phyloP scores from a whole-genome alignment of 371 early-diverging fungal species.

The Mucor circinelloides region DNA sequence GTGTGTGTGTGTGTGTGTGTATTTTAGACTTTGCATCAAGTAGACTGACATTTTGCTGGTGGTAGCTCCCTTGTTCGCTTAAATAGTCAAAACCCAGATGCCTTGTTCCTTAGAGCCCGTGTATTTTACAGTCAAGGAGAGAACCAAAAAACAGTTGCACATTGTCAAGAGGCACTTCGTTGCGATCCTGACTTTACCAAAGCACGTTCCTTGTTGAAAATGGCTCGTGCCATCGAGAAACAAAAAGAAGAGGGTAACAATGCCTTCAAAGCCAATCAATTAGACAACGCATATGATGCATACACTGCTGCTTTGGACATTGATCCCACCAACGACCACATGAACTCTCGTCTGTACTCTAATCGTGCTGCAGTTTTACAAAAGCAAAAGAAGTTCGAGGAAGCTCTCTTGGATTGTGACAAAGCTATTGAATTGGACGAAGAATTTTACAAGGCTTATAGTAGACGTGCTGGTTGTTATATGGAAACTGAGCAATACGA shows the following conservation, averaged over 20 bases:
- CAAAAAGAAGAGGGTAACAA: slow-evolving; percentile 78
- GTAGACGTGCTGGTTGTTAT: slow-evolving; percentile 78
- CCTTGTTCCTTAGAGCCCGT: slow-evolving; percentile 71
- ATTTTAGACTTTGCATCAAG: not conserved
- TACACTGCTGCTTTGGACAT: slow-evolving; percentile 75
- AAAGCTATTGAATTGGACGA: slow-evolving; percentile 69
- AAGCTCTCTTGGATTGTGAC: slow-evolving; percentile 71
- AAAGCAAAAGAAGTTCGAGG: slow-evolving; percentile 63
- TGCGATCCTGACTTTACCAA: slow-evolving; percentile 80
- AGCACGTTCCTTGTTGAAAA: slow-evolving; percentile 69
- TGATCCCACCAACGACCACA: slow-evolving; percentile 68
- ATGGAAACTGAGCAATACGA: slow-evolving; percentile 78
- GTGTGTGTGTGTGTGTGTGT: not conserved
- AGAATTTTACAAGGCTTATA: slow-evolving; percentile 70
- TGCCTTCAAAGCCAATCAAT: slow-evolving; percentile 65
- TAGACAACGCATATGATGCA: slow-evolving; percentile 68
- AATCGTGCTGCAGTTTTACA: slow-evolving; percentile 78
- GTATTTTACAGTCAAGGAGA: slow-evolving; percentile 78
- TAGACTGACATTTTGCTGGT: not conserved
- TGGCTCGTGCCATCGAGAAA: slow-evolving; percentile 62
- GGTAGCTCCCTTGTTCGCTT: slow-evolving; percentile 56
- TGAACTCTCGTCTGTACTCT: slow-evolving; percentile 73
- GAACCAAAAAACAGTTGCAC: slow-evolving; percentile 59
- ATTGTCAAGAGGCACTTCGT: slow-evolving; percentile 71
- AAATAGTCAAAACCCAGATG: slow-evolving; percentile 77